Evolutionary conservation across 257 asterid species (phyloP).

Genomic region (Solanum bukasovii): DNA sequence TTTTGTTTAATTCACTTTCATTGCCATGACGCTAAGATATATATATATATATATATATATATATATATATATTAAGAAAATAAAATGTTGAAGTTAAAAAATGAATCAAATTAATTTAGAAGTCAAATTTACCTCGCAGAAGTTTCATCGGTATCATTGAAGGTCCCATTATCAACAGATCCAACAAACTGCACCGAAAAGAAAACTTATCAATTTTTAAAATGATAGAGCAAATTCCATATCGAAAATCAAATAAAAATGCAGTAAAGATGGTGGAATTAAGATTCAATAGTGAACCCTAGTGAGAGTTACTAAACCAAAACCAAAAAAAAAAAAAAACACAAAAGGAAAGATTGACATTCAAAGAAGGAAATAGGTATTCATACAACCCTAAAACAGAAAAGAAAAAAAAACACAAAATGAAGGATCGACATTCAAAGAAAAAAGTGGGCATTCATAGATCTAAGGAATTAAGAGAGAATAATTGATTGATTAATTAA

Average conservation of each 20-base stretch:
- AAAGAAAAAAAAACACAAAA: background rate
- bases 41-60: no score
- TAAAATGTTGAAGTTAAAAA: background rate
- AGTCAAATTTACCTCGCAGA: slow-evolving; percentile 29
- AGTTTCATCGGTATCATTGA: slow-evolving; percentile 8
- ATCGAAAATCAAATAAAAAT: slow-evolving; percentile 1
- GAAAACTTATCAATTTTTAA: background rate
- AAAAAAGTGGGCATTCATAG: slow-evolving; percentile 1
- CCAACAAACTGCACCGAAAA: slow-evolving; percentile 27
- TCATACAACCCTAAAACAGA: slow-evolving; percentile 24
- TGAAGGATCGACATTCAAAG: slow-evolving; percentile 10
- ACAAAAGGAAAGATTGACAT: slow-evolving; percentile 10
- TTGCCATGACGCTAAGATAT: no score
- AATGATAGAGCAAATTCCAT: background rate
- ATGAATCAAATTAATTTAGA: slow-evolving; percentile 4
- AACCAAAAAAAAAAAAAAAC: slow-evolving; percentile 7
- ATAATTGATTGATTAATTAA: background rate
- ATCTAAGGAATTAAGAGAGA: slow-evolving; percentile 7
- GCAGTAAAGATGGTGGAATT: slow-evolving; percentile 17
- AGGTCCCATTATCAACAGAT: slow-evolving; percentile 24
- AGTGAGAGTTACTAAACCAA: slow-evolving; percentile 19
- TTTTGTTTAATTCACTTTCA: no score
- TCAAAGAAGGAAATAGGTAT: background rate
- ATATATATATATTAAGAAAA: background rate
- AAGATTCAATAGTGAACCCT: slow-evolving; percentile 30